A percentile compares a stretch with the other conserved stretches of the same genome.
phyloP scores from a whole-genome alignment of 1,284 basidiomycete species.

The Cutaneotrichosporon cutaneum region DNA sequence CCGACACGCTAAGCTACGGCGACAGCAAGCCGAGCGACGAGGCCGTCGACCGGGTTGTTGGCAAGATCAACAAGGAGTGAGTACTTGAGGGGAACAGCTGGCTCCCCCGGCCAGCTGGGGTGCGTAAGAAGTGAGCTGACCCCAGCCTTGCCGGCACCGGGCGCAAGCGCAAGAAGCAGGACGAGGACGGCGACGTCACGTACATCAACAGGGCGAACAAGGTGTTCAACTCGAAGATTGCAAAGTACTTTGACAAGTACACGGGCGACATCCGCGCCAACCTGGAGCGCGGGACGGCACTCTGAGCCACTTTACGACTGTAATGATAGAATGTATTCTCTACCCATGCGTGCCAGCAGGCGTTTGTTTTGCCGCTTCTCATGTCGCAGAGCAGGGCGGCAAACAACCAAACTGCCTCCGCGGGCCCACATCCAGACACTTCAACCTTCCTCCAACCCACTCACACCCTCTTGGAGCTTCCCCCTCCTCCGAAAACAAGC shows the following conservation, averaged over 20 bases:
- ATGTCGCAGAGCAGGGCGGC: background rate
- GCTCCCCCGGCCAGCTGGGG: no score
- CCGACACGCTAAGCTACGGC: slow-evolving; percentile 85
- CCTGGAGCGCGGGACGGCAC: slow-evolving; percentile 90
- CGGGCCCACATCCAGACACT: no score
- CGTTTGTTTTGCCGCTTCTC: no score
- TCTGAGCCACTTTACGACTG: slow-evolving; percentile 56
- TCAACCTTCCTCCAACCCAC: no score
- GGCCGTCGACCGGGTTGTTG: slow-evolving; percentile 86
- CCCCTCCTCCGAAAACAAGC: no score
- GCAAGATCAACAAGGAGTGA: slow-evolving; percentile 90
- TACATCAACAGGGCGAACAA: slow-evolving; percentile 99
- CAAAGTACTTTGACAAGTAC: slow-evolving; percentile 96
- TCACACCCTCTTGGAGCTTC: no score
- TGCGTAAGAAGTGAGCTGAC: slow-evolving; percentile 8
- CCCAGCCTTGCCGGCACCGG: slow-evolving; percentile 8
- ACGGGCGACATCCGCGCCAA: slow-evolving; percentile 91
- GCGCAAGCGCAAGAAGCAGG: slow-evolving; percentile 60
- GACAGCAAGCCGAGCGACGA: slow-evolving; percentile 92
- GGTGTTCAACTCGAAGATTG: slow-evolving; percentile 99
- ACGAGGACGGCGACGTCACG: slow-evolving; percentile 92
- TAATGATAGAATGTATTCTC: slow-evolving; percentile 6
- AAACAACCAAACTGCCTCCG: no score
- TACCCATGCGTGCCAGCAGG: no score
- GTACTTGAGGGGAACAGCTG: no score